Percentiles rank a stretch among this genome's conserved stretches.
Evolutionary conservation across 2,329 filamentous ascomycete genomes (phyloP).

Genomic region (Aspergillus flavus): DNA sequence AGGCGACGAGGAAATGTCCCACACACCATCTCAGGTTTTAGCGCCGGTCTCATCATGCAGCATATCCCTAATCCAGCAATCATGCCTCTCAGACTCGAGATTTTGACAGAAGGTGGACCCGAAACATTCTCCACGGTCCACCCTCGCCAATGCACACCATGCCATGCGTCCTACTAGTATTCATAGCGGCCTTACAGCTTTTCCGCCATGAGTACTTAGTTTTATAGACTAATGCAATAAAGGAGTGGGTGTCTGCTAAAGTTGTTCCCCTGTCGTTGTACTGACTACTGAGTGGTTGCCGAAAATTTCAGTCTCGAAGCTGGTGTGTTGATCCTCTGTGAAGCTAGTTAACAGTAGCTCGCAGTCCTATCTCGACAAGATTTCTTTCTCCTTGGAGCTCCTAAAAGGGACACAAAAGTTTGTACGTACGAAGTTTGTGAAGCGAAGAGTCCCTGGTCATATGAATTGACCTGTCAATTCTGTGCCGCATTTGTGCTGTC

Average conservation of each 20-base stretch:
- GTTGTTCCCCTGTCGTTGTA: background rate
- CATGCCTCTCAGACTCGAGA: background rate
- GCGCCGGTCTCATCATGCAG: background rate
- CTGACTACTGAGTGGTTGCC: background rate
- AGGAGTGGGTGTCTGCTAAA: background rate
- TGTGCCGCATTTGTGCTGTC: background rate
- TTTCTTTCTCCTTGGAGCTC: background rate
- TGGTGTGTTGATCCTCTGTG: background rate
- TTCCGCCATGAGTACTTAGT: background rate
- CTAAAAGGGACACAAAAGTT: background rate
- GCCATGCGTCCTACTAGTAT: background rate
- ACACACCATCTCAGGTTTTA: background rate
- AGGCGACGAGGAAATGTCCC: background rate
- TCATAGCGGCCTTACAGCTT: background rate
- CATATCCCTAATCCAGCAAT: background rate
- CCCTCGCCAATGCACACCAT: background rate
- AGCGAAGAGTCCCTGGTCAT: background rate
- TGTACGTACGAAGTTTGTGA: background rate
- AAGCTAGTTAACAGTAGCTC: background rate
- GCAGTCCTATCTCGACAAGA: background rate
- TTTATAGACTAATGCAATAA: slow-evolving; percentile 3
- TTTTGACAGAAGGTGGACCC: background rate
- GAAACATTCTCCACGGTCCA: background rate
- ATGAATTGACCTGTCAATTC: background rate
- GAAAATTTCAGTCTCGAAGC: slow-evolving; percentile 3